Conservation (phyloP, 495 filamentous ascomycete species). For the Aeminium ludgeri region DNA sequence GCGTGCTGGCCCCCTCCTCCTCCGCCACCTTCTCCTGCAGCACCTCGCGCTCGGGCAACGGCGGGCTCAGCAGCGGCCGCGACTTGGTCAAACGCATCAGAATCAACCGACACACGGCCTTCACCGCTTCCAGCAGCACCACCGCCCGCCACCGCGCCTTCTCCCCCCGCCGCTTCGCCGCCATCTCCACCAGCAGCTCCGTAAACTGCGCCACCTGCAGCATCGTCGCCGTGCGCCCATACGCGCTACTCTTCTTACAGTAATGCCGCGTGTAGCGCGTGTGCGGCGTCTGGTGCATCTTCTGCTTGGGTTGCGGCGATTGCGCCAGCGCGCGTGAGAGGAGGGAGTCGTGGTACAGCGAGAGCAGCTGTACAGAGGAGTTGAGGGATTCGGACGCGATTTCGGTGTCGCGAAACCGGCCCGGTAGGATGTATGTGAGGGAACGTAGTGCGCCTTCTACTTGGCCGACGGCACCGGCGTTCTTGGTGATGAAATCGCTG, state of each 20-base stretch:
- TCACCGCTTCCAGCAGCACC: slow-evolving; percentile 70
- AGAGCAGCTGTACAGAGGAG: slow-evolving; percentile 71
- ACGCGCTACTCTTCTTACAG: slow-evolving; percentile 55
- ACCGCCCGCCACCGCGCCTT: slow-evolving; percentile 75
- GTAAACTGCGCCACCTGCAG: slow-evolving; percentile 87
- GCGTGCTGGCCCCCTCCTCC: slow-evolving; percentile 16
- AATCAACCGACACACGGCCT: slow-evolving; percentile 70
- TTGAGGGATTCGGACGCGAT: slow-evolving; percentile 89
- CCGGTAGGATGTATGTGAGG: slow-evolving; percentile 88
- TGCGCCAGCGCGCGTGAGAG: slow-evolving; percentile 41
- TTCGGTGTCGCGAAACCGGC: slow-evolving; percentile 84
- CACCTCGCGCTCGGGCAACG: slow-evolving; percentile 69
- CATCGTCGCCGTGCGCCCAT: slow-evolving; percentile 58
- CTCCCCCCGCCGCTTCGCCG: slow-evolving; percentile 71
- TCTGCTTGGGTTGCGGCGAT: neutral
- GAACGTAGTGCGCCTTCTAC: slow-evolving; percentile 85
- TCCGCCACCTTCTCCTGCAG: slow-evolving; percentile 23
- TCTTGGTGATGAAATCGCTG: slow-evolving; percentile 83
- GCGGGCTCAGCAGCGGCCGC: slow-evolving; percentile 66
- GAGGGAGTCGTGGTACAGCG: slow-evolving; percentile 84
- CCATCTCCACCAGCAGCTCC: slow-evolving; percentile 72
- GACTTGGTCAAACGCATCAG: slow-evolving; percentile 71
- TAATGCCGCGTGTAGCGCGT: slow-evolving; percentile 84
- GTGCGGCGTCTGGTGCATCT: slow-evolving; percentile 48
- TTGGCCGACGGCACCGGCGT: slow-evolving; percentile 75